phyloP scores from a whole-genome alignment of 441 rosid species.

The Codiaeum variegatum region DNA sequence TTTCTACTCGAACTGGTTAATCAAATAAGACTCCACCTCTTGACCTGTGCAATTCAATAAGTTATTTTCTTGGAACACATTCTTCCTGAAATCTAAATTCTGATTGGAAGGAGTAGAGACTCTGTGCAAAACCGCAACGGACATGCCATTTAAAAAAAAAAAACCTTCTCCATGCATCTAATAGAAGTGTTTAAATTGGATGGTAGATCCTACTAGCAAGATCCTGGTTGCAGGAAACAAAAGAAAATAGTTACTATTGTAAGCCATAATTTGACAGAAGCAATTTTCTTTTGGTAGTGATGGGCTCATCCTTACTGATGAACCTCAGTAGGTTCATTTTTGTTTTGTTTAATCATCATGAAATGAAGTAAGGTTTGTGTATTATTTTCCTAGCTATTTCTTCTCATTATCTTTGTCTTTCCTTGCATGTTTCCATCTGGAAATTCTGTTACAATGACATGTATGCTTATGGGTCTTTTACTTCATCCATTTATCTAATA shows the following conservation, averaged over 20 bases:
- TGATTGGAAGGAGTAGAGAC: neutral
- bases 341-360: neutral
- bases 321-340: neutral
- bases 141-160: too few relatives aligned
- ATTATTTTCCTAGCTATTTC: neutral
- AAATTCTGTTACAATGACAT: neutral
- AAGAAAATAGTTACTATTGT: neutral
- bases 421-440: neutral
- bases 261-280: neutral
- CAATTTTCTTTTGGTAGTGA: neutral
- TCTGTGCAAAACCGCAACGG: too few relatives aligned
- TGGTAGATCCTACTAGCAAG: too few relatives aligned
- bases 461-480: neutral
- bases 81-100: neutral
- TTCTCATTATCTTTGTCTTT: neutral
- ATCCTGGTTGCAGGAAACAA: too few relatives aligned
- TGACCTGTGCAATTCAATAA: neutral
- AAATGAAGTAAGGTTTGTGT: neutral
- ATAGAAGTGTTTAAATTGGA: too few relatives aligned
- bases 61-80: neutral
- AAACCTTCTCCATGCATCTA: too few relatives aligned
- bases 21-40: neutral
- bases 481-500: neutral
- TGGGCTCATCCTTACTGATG: neutral
- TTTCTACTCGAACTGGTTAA: neutral